Base-by-base conservation (phyloP, 257 asterid species). In the Solanum appendiculatum region DNA sequence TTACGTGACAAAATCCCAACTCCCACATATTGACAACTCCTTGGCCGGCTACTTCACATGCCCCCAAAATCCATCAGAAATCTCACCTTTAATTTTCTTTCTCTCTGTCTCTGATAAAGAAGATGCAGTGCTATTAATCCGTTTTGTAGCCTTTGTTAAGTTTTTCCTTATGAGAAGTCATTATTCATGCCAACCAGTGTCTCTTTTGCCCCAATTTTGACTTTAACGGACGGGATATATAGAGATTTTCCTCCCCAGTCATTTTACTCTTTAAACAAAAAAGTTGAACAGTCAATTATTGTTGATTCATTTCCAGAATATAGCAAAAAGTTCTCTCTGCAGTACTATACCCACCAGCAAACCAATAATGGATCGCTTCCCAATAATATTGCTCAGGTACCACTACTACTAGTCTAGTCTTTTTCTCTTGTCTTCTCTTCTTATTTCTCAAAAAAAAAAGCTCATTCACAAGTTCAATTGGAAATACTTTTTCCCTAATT, bases 21-120 rank as follows among this genome's bases (percentile, higher is more conserved):
- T 87, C 94, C 90, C 92, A 91, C 92, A 86, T 86, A 54, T 48
- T 34, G 92, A 94, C 99, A 95, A 94, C 54, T 77, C 88, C 92
- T 86, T 84, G 93, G 94, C 96, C 96, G 96, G 96, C 98, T 91
- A 92, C 89, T 92, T 86, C 96, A 93, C 93, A 90, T 91, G 87
- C 87, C 87, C 84, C 92, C 94, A 92, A 91, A 93, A 46, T 82
- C 87, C 91, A 75, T 86, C 87, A 84, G 80, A 78, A 81, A 40
- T 33, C 80, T 44, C 63, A 25, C 68, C 51, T 81, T 87, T 86
- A 75, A 40, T 73, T 78, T 87, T 86, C 73, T 87, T 16, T 63
- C 88, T 63, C 48, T 63, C 84, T 85, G 86, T 72, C 46, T 84
- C 20, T 77, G 58, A 25, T 66, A 83, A 82, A 54, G 56, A 83